Evolutionary conservation across 805 yeast species (phyloP), one percentile per base, ranked within the genome.

Genomic region (Metschnikowia noctiluminum): DNA sequence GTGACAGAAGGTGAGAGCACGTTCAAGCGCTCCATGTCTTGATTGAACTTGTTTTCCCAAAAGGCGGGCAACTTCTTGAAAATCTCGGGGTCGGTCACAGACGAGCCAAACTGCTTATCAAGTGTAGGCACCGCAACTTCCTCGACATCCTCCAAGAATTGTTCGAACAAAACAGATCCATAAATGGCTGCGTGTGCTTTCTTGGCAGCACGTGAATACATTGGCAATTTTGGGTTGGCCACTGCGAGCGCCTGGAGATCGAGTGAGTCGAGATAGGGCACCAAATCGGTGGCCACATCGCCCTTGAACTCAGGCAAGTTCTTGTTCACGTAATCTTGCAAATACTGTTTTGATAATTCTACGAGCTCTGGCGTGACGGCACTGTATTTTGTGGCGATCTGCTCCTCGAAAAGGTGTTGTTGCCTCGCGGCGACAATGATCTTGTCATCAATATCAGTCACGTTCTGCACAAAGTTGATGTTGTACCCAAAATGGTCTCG

Each of bases 391-490:
- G 57, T 59, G 9, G 61, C 56, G 12, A 73, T 64, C 58, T 79
- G 87, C 56, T 83, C 69, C 36, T 85, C 86, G 61, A 87, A 91
- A 32, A 94, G 71, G 65, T 84, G 84, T 59, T 81, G 84, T 63
- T 94, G 97, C 66, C 99, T 84, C 4, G 97, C 98, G 51, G 97
- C 86, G 38, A 94, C 71, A 60, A 94, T 94, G 68, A 94, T 94
- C 69, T 94, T 94, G 68, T 94, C 99, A 67, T 94, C 99, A 52
- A 94, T 90, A 67, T 94, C 99, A n/a, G 99, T 94, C 50, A 94
- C 97, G 64, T 94, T 94, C 71, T 94, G 99, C 40, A 94, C 90
- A 69, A 91, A 94, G 42, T 76, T 78, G 39, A 94, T 80, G 57
- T 89, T 83, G 69, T 89, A 94, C 16, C 96, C 96, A 68, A 94